Evolutionary conservation across 768 basidiomycete species (phyloP).

Genomic region (Auriscalpium vulgare): DNA sequence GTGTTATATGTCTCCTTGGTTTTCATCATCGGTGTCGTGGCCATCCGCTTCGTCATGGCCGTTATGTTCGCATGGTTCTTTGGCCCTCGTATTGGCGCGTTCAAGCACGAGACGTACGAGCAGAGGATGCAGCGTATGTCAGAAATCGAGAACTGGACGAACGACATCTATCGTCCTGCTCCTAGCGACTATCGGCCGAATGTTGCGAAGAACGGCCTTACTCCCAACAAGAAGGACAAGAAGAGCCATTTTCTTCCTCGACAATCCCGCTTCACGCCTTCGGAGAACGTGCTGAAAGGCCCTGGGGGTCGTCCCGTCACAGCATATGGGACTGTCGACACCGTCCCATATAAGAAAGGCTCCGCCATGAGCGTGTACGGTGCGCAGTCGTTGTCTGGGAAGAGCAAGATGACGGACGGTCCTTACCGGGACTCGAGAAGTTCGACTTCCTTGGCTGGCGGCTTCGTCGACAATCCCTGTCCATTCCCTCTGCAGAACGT

Average conservation of each 20-base stretch:
- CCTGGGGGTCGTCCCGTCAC: conserved; percentile 48
- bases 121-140: conserved; percentile 82
- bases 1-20: conserved; percentile 92
- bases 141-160: conserved; percentile 95
- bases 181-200: conserved; percentile 88
- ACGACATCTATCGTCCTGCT: conserved; percentile 90
- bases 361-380: conserved; percentile 29
- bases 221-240: conserved; percentile 38
- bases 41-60: conserved; percentile 93
- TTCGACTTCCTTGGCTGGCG: conserved; percentile 63
- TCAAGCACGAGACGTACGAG: conserved; percentile 87
- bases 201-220: conserved; percentile 62
- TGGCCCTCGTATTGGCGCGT: conserved; percentile 91
- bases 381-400: conserved; percentile 25
- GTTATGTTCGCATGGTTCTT: conserved; percentile 98
- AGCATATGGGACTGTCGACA: conserved; percentile 60
- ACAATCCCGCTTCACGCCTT: conserved; percentile 66
- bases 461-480: conserved; percentile 63
- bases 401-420: conserved; percentile 55
- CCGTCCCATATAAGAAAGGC: conserved; percentile 50
- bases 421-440: conserved; percentile 73
- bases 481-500: conserved; percentile 91
- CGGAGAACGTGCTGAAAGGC: conserved; percentile 51
- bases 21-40: conserved; percentile 96
- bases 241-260: conserved; percentile 57